A percentile compares a stretch with the other conserved stretches of the same genome.
These are phyloP conservation scores for Podosphaera fusca DNA, from an alignment of 2,329 filamentous ascomycete genomes.

Conservation along the genomic window DNA sequence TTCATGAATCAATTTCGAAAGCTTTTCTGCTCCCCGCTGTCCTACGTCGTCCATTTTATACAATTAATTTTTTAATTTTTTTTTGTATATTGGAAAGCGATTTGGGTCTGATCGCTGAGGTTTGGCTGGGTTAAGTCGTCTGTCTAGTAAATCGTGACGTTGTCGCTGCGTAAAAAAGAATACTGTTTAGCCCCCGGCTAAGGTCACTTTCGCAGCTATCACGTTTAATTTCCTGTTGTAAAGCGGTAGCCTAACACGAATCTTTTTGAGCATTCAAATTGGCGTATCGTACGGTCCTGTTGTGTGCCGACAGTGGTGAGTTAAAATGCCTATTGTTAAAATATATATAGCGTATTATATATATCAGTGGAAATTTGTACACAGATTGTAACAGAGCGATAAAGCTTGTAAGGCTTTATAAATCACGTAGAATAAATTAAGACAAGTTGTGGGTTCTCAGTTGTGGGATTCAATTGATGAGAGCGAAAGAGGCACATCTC, in stretches of 20 bases:
- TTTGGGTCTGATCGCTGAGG: background rate
- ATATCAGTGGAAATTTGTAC: no score
- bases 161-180: background rate
- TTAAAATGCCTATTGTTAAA: background rate
- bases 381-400: no score
- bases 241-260: conserved; percentile 6
- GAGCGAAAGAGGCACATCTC: no score
- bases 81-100: background rate
- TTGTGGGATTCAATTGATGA: no score
- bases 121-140: background rate
- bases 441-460: no score
- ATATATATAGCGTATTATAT: no score
- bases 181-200: background rate
- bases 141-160: background rate
- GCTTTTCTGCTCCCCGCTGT: conserved; percentile 1
- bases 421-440: no score
- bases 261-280: background rate
- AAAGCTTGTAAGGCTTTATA: no score
- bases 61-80: background rate
- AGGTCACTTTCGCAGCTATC: background rate
- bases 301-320: background rate
- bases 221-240: background rate
- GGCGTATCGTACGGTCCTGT: background rate
- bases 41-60: conserved; percentile 1
- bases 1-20: background rate